Evolutionary conservation across 176 grass and related monocot genomes (phyloP), one percentile per base, ranked within the genome.

Genomic region (Phoenix dactylifera): DNA sequence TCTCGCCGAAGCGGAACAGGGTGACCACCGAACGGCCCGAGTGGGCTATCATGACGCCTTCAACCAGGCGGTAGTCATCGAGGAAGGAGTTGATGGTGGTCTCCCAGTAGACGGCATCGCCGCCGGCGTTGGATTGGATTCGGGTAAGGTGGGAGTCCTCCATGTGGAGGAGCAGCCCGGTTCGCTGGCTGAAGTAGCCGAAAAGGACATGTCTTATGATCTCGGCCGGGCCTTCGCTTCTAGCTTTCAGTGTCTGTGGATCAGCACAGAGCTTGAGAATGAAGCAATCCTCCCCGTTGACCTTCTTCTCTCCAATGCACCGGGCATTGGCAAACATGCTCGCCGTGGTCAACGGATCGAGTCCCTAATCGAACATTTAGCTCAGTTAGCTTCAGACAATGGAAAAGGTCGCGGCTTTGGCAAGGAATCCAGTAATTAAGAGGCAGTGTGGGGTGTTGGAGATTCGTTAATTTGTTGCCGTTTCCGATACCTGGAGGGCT

Each of bases 221-320:
- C 69, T 97, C 92, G n/a, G 87, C 87, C 4, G 81, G 92, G 0
- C 87, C 92, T 16, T 90, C 87, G 65, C 92, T 97, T 4, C 87
- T 84, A n/a, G 82, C 75, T 83, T 85, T 82, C 68, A 97, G 78
- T 32, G 71, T 82, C 65, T 85, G 81, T 3, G 81, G 71, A 60
- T 89, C 81, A 3, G 84, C 83, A 2, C 59, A 69, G 20, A 91
- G 87, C 78, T 91, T 91, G 23, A 97, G 85, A 66, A 97, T 88
- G 87, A 97, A 97, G 81, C 92, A 97, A 50, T 97, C 92, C 78
- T 97, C 92, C 16, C 83, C 87, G 48, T 88, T 88, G 69, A 97
- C 85, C 24, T 85, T 87, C 72, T 82, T 97, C 84, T 97, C 92
- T 7, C 83, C 83, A 0, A 91, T 86, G 81, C 92, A 97, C 24